Evolutionary conservation across 2,329 filamentous ascomycete species (phyloP), one percentile per base, ranked within the genome.

Genomic region (Arthrobotrys sphaeroides): DNA sequence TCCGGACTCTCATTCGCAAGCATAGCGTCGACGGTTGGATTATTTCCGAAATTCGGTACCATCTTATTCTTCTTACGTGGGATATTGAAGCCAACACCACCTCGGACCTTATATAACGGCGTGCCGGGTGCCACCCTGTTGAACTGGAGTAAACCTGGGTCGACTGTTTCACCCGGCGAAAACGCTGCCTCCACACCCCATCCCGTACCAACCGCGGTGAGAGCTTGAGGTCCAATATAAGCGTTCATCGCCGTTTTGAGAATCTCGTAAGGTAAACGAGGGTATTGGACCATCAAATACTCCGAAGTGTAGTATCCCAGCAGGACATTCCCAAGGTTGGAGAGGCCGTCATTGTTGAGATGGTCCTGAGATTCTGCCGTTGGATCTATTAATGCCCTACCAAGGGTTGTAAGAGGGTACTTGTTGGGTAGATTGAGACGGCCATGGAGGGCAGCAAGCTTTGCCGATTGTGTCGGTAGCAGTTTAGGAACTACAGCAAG

Each of bases 121-220:
- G 74, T 73, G 7, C 77, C 73, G 1, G 66, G 78, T 20, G 61
- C 77, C 61, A 73, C 78, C 40, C 24, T 77, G 40, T 64, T 80
- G 85, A 93, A 96, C 82, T 98, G 95, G 75, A 99, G 85, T 64
- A 96, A 85, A 4, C 94, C 95, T 0, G 94, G 90, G 82, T 99
- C 95, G 67, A 98, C 94, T 84, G 98, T 94, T 73, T 88, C 88
- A 59, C 94, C 95, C 0, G 95, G 95, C 18, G 89, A 90, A 9
- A 91, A 92, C n/a, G 92, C 94, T 45, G 86, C 84, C 82, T 98
- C 94, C 13, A 98, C 89, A 83, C 95, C 95, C 95, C 95, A 99
- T 84, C 95, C 91, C 77, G 87, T 85, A 13, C 91, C 89, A 78
- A 98, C 87, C 18, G 89, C 85, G 60, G 90, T 85, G 51, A 98